Evolutionary conservation across 257 asterid species (phyloP).

Genomic region (Plantago ovata): DNA sequence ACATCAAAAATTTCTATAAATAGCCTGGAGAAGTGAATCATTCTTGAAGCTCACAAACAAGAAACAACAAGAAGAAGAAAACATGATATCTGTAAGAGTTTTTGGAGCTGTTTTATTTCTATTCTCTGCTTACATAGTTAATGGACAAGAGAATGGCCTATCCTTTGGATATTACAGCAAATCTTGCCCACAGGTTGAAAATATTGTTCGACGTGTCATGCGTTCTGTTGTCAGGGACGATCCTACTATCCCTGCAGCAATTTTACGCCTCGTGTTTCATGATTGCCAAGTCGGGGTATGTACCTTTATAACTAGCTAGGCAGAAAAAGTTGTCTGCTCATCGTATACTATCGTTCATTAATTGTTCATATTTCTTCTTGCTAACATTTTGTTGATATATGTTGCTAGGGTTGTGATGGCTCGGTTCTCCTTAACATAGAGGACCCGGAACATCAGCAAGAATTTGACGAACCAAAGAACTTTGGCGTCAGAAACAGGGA

Average conservation of each 20-base stretch:
- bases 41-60: too few species aligned
- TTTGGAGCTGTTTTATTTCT: too few species aligned
- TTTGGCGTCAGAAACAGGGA: slow-evolving; percentile 46
- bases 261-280: slow-evolving; percentile 57
- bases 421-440: slow-evolving; percentile 38
- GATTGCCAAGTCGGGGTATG: slow-evolving; percentile 66
- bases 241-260: slow-evolving; percentile 47
- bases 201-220: slow-evolving; percentile 32
- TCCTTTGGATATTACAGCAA: slow-evolving; percentile 27
- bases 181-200: slow-evolving; percentile 42
- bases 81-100: too few species aligned
- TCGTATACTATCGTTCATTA: background rate
- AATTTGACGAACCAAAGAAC: slow-evolving; percentile 33
- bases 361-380: background rate
- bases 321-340: background rate
- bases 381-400: background rate
- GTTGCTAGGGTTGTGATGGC: slow-evolving; percentile 54
- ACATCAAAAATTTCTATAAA: too few species aligned
- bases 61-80: too few species aligned
- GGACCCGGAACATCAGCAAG: slow-evolving; percentile 23
- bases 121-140: too few species aligned
- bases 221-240: slow-evolving; percentile 28
- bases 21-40: too few species aligned
- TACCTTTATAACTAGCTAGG: background rate
- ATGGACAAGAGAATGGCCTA: slow-evolving; percentile 8